A percentile compares a stretch with the other conserved stretches of the same genome.
These are phyloP conservation scores for Oryza nivara DNA, from an alignment of 176 grass and related monocot genomes.

Conservation along the genomic window DNA sequence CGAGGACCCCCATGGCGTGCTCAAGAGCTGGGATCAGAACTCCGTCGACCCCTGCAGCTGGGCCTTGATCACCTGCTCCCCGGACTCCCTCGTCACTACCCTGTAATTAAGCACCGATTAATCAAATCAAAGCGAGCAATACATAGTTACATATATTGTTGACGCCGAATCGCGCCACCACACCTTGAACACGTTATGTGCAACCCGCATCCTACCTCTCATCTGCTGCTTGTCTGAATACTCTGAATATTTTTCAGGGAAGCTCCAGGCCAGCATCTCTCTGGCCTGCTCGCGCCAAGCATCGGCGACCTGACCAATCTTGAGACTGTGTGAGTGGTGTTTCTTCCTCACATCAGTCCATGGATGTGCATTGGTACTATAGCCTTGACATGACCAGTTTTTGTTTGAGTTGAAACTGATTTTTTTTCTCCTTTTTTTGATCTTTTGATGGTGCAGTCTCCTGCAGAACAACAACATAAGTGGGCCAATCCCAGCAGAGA, in stretches of 20 bases:
- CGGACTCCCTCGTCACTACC: conserved; percentile 53
- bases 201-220: too few relatives aligned
- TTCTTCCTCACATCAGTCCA: background rate
- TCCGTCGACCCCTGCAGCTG: conserved; percentile 94
- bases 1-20: conserved; percentile 68
- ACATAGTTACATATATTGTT: too few relatives aligned
- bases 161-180: too few relatives aligned
- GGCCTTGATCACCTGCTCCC: conserved; percentile 73
- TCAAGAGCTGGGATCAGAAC: conserved; percentile 86
- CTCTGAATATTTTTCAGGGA: conserved; percentile 37
- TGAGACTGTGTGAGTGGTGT: conserved; percentile 59
- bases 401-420: background rate
- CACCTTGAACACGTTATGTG: too few relatives aligned
- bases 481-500: conserved; percentile 66
- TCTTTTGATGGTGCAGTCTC: conserved; percentile 46
- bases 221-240: conserved; percentile 13
- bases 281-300: conserved; percentile 71
- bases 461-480: conserved; percentile 93
- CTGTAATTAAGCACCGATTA: conserved; percentile 44
- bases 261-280: conserved; percentile 74
- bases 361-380: background rate
- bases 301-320: conserved; percentile 85
- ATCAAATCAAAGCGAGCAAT: too few relatives aligned
- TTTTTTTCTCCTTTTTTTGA: background rate
- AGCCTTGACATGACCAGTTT: conserved; percentile 3